phyloP scores from a whole-genome alignment of 2,329 filamentous ascomycete genomes.

The Fusarium sp. region DNA sequence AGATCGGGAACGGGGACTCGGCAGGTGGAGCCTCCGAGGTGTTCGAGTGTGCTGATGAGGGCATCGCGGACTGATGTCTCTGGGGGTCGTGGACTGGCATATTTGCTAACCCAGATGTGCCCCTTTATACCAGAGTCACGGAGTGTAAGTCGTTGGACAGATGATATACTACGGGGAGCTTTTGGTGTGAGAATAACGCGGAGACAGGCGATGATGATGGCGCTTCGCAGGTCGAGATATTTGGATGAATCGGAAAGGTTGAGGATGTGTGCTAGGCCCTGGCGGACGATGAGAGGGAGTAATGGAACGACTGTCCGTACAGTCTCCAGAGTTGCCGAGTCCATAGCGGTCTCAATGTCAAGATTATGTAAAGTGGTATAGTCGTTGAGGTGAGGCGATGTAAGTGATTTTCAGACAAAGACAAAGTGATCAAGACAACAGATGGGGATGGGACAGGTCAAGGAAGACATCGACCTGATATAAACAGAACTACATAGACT shows the following conservation, averaged over 20 bases:
- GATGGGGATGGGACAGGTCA: not conserved
- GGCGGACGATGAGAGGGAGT: conserved; percentile 69
- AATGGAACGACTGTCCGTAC: conserved; percentile 57
- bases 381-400: conserved; percentile 7
- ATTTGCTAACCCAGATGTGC: conserved; percentile 81
- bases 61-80: conserved; percentile 65
- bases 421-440: not conserved
- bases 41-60: conserved; percentile 63
- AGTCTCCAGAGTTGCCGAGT: conserved; percentile 25
- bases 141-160: conserved; percentile 69
- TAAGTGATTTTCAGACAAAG: conserved; percentile 14
- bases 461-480: not conserved
- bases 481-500: not conserved
- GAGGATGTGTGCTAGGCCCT: conserved; percentile 71
- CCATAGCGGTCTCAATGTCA: conserved; percentile 2
- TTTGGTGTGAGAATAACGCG: conserved; percentile 66
- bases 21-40: conserved; percentile 32
- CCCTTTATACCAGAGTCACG: conserved; percentile 77
- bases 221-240: conserved; percentile 82
- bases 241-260: conserved; percentile 74
- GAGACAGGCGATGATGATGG: conserved; percentile 76
- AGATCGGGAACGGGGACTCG: conserved; percentile 58
- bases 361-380: not conserved
- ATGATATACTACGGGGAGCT: conserved; percentile 61
- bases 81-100: conserved; percentile 68